phyloP scores from a whole-genome alignment of 75 land plant species.

The Chamaecyparis obtusa region DNA sequence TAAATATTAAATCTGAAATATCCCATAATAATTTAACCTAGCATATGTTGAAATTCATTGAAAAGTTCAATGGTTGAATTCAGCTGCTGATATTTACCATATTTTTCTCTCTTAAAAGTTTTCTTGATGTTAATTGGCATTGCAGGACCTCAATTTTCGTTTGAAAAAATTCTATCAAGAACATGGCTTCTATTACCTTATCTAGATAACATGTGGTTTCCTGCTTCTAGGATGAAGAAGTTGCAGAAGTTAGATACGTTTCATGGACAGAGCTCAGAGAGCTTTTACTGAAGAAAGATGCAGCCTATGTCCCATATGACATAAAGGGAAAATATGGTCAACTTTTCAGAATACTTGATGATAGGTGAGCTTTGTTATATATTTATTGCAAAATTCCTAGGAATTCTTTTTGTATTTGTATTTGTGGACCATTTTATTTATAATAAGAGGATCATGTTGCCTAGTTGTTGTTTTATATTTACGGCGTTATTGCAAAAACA shows the following conservation, averaged over 20 bases:
- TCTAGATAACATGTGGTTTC: not conserved
- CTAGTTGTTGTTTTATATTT: not conserved
- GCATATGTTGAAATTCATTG: not conserved
- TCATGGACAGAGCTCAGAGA: conserved; percentile 53
- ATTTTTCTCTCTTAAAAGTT: not conserved
- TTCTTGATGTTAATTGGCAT: conserved; percentile 4
- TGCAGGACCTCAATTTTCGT: not conserved
- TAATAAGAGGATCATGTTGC: not conserved
- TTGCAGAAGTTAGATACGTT: conserved; percentile 79
- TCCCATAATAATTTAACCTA: not conserved
- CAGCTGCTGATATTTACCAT: not conserved
- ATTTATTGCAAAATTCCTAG: not conserved
- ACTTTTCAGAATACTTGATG: conserved; percentile 47
- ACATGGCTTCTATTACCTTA: not conserved
- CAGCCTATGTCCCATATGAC: conserved; percentile 58
- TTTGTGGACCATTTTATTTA: not conserved
- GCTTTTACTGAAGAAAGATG: conserved; percentile 49
- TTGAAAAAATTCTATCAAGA: not conserved
- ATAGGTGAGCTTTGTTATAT: conserved; percentile 34
- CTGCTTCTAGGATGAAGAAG: conserved; percentile 63
- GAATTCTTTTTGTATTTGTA: not conserved
- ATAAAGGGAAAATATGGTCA: conserved; percentile 44
- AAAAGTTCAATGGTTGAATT: not conserved
- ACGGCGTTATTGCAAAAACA: not conserved
- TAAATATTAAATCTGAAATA: not conserved